Base-by-base conservation (phyloP, 208 protist genomes). In the Trypanosoma rangeli region DNA sequence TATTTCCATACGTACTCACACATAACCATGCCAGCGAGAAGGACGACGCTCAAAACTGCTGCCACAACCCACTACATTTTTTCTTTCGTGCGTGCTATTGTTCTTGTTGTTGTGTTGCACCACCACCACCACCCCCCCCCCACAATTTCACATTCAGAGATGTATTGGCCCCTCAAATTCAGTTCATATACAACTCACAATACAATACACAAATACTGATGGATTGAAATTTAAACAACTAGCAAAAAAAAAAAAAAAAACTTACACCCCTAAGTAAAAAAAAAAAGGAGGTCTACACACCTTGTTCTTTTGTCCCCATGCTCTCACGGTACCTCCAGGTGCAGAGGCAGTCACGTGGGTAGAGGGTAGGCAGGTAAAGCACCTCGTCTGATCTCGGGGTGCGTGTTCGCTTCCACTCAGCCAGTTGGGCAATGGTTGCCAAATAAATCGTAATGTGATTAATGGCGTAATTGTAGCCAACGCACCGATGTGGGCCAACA, bases 391-490 rank as follows among this genome's bases (percentile, higher is more conserved):
- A 95, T 70, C 89, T 80, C 22, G 83, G 77, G 1, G 93, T 97
- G 68, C 80, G 86, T 35, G 65, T 84, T 63, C 92, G 92, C 49
- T 84, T 79, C 90, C 90, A 96, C 61, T 95, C 78, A 7, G 70
- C 31, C 54, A 81, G 64, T 76, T 89, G 86, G 7, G 92, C 64
- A 46, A 93, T 74, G 55, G 94, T 75, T 1, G 89, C 90, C 16
- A 97, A 64, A 80, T 91, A 97, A 26, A 93, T 82, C 61, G 86
- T 95, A 29, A 98, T 79, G 79, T 98, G 95, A 73, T 97, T 97
- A 66, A 97, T 97, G 61, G 93, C 94, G 65, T 97, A 97, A 83
- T 98, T 94, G 75, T 92, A 92, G 28, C 95, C 95, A 35, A 97
- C 82, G 76, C 95, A 98, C 64, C 87, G 88, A 78, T 98, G 94